Evolutionary conservation across 2,329 filamentous ascomycete species (phyloP), one percentile per base, ranked within the genome.

Genomic region (Arachnomyces sp.): DNA sequence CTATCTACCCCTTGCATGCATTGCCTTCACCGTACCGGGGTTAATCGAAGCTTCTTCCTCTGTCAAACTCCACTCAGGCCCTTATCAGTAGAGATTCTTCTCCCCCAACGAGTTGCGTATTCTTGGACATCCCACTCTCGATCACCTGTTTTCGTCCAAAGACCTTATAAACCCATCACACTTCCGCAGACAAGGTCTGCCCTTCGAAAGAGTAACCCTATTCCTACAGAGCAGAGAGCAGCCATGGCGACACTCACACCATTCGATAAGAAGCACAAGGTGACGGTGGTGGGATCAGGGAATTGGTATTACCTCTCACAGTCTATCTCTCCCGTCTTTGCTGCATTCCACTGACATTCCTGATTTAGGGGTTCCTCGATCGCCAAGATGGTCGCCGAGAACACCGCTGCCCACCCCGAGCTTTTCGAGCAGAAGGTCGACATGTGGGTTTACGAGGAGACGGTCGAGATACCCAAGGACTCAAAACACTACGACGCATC

Each of bases 371-470:
- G 92, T 54, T 94, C 88, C 45, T 94, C 92, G 44, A 95, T 98
- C 65, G 81, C 89, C 61, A 98, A 98, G 69, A 93, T 98, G 47
- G 77, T 95, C 38, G 89, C 89, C 52, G 90, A 98, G 65, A 98
- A 94, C 68, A 84, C 87, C 29, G 78, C 76, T 46, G 79, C 75
- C 49, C 73, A 94, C 66, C 74, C 80, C 7, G 76, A 87, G 20
- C 59, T 95, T 33, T 98, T 96, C 60, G 85, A 96, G 57, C 71
- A 82, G 60, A 73, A 87, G 46, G 88, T 98, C 38, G 86, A 94
- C 66, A 96, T 98, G 92, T 98, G 92, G 92, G 93, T 98, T 57
- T 95, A 80, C 60, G 92, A 98, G 66, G 92, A 98, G 65, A 77
- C 94, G 16, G 81, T 94, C 48, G 76, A 77, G 40, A 71, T 94